Conservation (phyloP, 208 protist genomes). For the Acanthamoeba lenticulata region DNA sequence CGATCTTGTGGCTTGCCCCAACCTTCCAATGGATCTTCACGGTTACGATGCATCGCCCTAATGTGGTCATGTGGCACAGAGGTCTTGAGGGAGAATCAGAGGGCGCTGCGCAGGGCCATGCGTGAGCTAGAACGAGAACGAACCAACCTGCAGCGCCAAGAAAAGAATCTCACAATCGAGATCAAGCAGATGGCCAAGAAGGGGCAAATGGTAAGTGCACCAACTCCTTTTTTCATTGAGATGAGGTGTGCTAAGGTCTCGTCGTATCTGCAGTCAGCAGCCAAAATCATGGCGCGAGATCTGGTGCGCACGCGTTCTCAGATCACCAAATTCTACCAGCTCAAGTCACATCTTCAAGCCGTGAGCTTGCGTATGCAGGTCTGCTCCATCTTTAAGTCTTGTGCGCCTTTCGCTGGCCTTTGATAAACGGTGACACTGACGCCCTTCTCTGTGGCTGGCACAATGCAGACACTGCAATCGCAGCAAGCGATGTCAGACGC, state of each 20-base stretch:
- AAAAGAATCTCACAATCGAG: slow-evolving; percentile 96
- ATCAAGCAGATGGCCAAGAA: slow-evolving; percentile 97
- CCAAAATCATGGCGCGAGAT: slow-evolving; percentile 98
- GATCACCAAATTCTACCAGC: slow-evolving; percentile 96
- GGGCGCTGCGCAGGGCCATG: slow-evolving; percentile 93
- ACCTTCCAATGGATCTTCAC: too few relatives aligned
- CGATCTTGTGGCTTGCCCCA: too few relatives aligned
- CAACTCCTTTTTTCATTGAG: neutral
- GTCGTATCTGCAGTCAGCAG: slow-evolving; percentile 85
- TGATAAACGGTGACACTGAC: too few relatives aligned
- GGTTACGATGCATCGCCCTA: too few relatives aligned
- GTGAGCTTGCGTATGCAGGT: slow-evolving; percentile 93
- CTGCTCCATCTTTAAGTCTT: too few relatives aligned
- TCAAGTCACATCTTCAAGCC: slow-evolving; percentile 97
- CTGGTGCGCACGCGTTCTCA: slow-evolving; percentile 96
- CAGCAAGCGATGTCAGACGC: slow-evolving; percentile 85
- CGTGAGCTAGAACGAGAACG: slow-evolving; percentile 97
- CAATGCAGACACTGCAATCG: slow-evolving; percentile 77
- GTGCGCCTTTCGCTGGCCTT: neutral
- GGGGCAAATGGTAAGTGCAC: slow-evolving; percentile 90
- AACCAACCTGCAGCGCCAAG: slow-evolving; percentile 93
- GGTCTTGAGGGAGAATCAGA: slow-evolving; percentile 96
- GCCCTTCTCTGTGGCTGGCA: neutral
- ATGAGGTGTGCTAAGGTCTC: neutral
- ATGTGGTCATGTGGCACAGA: slow-evolving; percentile 77